Evolutionary conservation across 2,329 filamentous ascomycete genomes (phyloP), one percentile per base, ranked within the genome.

Genomic region (Fusarium vanettenii): DNA sequence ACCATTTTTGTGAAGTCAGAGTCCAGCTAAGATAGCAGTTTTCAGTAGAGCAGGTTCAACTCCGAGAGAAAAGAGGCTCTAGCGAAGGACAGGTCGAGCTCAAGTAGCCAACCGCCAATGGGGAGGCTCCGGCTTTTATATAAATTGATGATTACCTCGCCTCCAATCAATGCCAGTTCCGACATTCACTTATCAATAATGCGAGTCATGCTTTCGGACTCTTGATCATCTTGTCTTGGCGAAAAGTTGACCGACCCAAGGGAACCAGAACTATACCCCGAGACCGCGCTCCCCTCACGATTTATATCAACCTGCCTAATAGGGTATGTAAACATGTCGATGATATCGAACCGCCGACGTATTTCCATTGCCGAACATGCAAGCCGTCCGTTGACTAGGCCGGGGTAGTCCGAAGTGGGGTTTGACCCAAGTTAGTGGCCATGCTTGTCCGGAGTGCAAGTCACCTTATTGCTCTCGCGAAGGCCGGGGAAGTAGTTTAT

Each of bases 261-360:
- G 64, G 64, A 55, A 16, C 64, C 43, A 66, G 64, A 66, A 66
- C 43, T 66, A 27, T 50, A n/a, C 64, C 16, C 64, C 64, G 64
- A 66, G 25, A n/a, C 18, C 41, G 11, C 29, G 5, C 41, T 60
- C 31, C 52, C 20, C 45, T 33, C 41, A 41, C 37, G 18, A 29
- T 31, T 31, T 8, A 27, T 20, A 48, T n/a, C 33, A 66, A 61
- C 64, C 64, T 66, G 41, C 56, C 64, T 66, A 31, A 52, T 43
- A 11, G 14, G 64, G 56, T n/a, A 61, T 52, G n/a, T 18, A 37
- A 33, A 35, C 33, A 16, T 50, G 52, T 31, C 31, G 55, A 60
- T 60, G 52, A 60, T 60, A 31, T 22, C 29, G 2, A 39, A 18
- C 43, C 35, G 20, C 16, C 25, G 33, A 8, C 33, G 29, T 18